These are phyloP conservation scores for Phytophthora syringae DNA, from an alignment of 352 stramenopile species.

Conservation along the genomic window DNA sequence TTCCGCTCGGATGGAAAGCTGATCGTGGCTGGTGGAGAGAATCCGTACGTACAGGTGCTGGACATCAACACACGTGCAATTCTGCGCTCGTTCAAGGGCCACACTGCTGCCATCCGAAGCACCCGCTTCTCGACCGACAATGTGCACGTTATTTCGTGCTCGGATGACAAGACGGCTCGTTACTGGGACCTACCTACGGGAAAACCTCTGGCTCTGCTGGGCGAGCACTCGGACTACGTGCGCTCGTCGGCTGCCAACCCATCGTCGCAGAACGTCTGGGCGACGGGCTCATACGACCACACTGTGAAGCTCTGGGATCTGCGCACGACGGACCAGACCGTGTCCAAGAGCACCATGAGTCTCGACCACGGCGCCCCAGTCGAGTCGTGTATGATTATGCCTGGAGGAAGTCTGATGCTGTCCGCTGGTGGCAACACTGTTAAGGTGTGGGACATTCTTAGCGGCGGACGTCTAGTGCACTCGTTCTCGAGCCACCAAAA, in stretches of 20 bases:
- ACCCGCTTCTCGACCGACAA: constrained; percentile 86
- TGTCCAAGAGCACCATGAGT: constrained; percentile 60
- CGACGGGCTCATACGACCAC: constrained; percentile 93
- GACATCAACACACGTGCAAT: constrained; percentile 86
- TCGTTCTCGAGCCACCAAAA: constrained; percentile 94
- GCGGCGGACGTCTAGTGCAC: constrained; percentile 84
- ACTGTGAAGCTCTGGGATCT: constrained; percentile 94
- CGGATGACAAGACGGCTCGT: constrained; percentile 90
- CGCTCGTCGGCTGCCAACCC: constrained; percentile 75
- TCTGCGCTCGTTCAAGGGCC: constrained; percentile 87
- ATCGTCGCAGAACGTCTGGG: constrained; percentile 82
- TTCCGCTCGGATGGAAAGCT: constrained; percentile 91
- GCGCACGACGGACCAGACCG: constrained; percentile 70
- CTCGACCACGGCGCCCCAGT: constrained; percentile 91
- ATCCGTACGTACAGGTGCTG: constrained; percentile 83
- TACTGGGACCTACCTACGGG: constrained; percentile 91
- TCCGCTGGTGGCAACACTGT: constrained; percentile 90
- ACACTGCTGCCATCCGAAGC: constrained; percentile 78
- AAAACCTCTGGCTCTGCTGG: constrained; percentile 74
- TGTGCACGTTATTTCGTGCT: constrained; percentile 89
- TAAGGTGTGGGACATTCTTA: constrained; percentile 94
- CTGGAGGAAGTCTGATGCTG: constrained; percentile 81
- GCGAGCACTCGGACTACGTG: constrained; percentile 91
- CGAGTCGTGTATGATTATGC: constrained; percentile 88
- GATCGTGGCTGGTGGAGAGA: constrained; percentile 83